These are phyloP conservation scores for Trametes elegans DNA, from an alignment of 768 basidiomycete genomes.

Conservation along the genomic window DNA sequence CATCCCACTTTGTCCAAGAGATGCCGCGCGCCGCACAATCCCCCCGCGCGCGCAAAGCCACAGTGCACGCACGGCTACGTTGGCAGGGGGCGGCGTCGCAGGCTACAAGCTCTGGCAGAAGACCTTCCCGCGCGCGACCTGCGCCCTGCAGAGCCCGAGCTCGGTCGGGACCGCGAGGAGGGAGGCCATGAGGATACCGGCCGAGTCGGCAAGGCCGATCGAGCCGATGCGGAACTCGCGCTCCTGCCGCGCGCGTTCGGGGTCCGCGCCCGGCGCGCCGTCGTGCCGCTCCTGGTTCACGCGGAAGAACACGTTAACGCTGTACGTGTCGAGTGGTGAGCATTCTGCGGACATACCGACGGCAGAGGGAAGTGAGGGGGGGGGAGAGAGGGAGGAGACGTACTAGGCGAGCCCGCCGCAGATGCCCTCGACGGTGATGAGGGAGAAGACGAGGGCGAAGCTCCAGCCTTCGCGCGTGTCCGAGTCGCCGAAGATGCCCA, in stretches of 20 bases:
- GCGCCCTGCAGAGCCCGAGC: constrained; percentile 69
- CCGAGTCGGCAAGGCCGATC: constrained; percentile 81
- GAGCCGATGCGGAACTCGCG: constrained; percentile 90
- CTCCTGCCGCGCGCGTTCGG: constrained; percentile 67
- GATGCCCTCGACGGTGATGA: constrained; percentile 86
- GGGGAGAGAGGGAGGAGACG: constrained; percentile 31
- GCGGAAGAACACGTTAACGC: constrained; percentile 85
- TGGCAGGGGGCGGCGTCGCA: too few species aligned
- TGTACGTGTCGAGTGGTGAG: neutral
- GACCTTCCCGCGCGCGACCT: constrained; percentile 66
- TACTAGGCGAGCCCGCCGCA: constrained; percentile 93
- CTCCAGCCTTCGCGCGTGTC: constrained; percentile 42
- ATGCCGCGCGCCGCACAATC: neutral
- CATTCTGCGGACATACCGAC: neutral
- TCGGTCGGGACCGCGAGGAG: constrained; percentile 73
- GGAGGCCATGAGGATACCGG: constrained; percentile 63
- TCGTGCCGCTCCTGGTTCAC: constrained; percentile 72
- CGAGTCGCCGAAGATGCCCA: constrained; percentile 57
- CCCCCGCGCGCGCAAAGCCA: neutral
- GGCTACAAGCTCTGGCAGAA: constrained; percentile 62
- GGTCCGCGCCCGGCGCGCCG: constrained; percentile 42
- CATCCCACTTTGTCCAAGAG: too few species aligned
- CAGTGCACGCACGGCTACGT: too few species aligned
- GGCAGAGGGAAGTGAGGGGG: constrained; percentile 16
- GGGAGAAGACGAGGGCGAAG: constrained; percentile 64